Evolutionary conservation across 2,329 filamentous ascomycete species (phyloP).

Genomic region (Paecilomyces niveus): DNA sequence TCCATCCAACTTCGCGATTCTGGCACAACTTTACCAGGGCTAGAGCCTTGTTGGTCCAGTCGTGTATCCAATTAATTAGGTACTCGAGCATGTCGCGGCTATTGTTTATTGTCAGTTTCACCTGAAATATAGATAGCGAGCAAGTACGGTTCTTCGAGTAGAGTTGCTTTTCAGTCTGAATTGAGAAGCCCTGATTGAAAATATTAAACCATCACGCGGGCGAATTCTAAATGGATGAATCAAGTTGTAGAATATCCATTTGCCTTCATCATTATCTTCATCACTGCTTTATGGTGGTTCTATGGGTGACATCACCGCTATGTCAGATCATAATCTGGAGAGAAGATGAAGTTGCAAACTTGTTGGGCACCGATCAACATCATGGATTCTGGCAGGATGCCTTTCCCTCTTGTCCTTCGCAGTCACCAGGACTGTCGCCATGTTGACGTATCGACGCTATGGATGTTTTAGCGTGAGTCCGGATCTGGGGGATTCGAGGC

Average conservation of each 20-base stretch:
- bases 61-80: not conserved
- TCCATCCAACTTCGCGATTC: slow-evolving; percentile 6
- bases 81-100: not conserved
- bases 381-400: not conserved
- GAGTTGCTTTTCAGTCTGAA: not conserved
- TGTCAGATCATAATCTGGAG: not conserved
- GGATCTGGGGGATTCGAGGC: not conserved
- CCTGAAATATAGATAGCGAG: too few species aligned
- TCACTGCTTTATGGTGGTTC: too few species aligned
- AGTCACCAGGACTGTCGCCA: not conserved
- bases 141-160: too few species aligned
- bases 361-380: not conserved
- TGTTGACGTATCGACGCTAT: not conserved
- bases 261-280: not conserved
- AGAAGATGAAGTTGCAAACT: not conserved
- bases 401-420: not conserved
- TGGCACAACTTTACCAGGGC: not conserved
- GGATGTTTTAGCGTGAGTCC: not conserved
- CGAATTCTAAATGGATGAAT: too few species aligned
- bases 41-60: not conserved
- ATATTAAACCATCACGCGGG: not conserved
- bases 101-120: too few species aligned
- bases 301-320: not conserved
- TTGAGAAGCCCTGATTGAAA: not conserved
- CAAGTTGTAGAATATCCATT: too few species aligned